Conservation (phyloP, 2,329 filamentous ascomycete species). For the Leptodontidium sp. region DNA sequence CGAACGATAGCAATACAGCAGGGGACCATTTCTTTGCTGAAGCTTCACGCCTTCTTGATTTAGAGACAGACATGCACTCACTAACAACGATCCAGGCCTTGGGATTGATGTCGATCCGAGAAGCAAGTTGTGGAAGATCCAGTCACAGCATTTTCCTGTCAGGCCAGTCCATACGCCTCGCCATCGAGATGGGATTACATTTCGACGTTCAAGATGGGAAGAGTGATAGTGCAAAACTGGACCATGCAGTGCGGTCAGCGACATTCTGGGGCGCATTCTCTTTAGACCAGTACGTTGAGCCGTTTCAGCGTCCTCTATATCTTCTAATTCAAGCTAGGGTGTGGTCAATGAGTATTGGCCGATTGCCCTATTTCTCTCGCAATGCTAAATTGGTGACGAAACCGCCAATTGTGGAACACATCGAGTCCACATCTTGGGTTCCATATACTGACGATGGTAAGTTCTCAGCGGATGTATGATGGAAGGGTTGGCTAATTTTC, state of each 20-base stretch:
- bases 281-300: constrained; percentile 63
- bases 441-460: constrained; percentile 47
- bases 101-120: constrained; percentile 78
- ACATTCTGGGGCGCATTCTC: constrained; percentile 59
- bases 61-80: constrained; percentile 61
- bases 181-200: constrained; percentile 57
- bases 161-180: constrained; percentile 75
- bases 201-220: constrained; percentile 31
- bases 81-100: constrained; percentile 79
- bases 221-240: constrained; percentile 54
- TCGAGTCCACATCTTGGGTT: constrained; percentile 64
- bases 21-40: constrained; percentile 81
- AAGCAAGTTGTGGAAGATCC: constrained; percentile 76
- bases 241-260: constrained; percentile 57
- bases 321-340: constrained; percentile 53
- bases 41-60: constrained; percentile 65
- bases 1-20: constrained; percentile 67
- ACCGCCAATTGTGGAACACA: constrained; percentile 65
- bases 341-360: constrained; percentile 71
- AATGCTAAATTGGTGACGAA: constrained; percentile 66
- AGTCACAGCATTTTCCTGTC: constrained; percentile 78
- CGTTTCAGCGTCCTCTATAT: constrained; percentile 64
- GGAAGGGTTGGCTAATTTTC: constrained; percentile 9
- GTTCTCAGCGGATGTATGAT: neutral
- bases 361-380: constrained; percentile 66